Conservation (phyloP, 1,284 basidiomycete genomes). For the Farysia itapuensis region DNA sequence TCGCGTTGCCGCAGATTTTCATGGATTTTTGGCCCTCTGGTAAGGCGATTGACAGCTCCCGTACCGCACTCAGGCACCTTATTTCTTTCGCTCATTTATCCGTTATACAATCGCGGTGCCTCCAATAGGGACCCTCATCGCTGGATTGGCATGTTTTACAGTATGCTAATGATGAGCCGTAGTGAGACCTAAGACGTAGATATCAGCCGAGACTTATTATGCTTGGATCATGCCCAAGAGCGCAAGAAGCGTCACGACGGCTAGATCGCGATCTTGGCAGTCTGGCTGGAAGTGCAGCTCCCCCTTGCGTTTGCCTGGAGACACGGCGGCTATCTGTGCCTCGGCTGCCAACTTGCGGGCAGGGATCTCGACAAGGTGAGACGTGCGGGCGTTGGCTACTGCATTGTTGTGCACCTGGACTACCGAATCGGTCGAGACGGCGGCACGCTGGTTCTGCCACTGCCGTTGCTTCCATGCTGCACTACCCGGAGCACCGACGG, state of each 20-base stretch:
- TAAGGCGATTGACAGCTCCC: too few relatives aligned
- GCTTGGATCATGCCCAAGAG: slow-evolving; percentile 1
- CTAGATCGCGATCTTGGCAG: neutral
- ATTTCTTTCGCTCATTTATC: too few relatives aligned
- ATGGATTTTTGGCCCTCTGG: too few relatives aligned
- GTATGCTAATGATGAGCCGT: too few relatives aligned
- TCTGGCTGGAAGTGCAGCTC: neutral
- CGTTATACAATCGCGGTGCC: too few relatives aligned
- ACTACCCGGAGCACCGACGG: neutral
- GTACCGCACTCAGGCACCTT: too few relatives aligned
- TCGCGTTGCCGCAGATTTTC: too few relatives aligned
- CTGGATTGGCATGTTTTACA: too few relatives aligned
- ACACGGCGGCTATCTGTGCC: neutral
- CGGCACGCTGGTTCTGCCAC: slow-evolving; percentile 30
- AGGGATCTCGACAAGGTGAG: slow-evolving; percentile 10
- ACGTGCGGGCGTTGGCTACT: slow-evolving; percentile 19
- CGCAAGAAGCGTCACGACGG: neutral
- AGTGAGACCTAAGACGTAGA: too few relatives aligned
- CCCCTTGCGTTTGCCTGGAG: neutral
- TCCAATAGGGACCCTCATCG: too few relatives aligned
- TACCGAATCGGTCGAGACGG: slow-evolving; percentile 24
- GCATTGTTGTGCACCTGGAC: slow-evolving; percentile 26
- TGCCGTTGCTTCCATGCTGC: slow-evolving; percentile 10
- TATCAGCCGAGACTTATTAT: too few relatives aligned
- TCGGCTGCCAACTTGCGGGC: neutral